Base-by-base conservation (phyloP, 2,329 filamentous ascomycete species). In the Uncinocarpus reesii region DNA sequence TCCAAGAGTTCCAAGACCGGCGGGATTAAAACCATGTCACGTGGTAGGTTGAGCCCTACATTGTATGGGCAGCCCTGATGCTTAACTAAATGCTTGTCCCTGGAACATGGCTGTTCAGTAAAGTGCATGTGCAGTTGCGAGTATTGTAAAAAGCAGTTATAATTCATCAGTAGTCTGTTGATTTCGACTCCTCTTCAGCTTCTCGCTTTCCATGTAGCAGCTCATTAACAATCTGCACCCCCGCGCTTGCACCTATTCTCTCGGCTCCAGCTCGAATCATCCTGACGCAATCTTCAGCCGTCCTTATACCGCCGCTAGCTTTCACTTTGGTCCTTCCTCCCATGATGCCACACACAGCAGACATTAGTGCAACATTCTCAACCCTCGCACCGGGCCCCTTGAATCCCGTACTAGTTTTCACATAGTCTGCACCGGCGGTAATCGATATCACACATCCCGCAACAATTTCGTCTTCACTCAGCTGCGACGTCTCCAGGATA, bases 351-450 rank as follows among this genome's bases (percentile, higher is more conserved):
- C 71, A 71, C 2, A 68, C 69, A 7, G 67, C 66, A 10, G 69
- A 66, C 77, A 80, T 80, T 23, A 77, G 58, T 42, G 67, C 62
- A 20, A 81, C 74, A 55, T 77, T 64, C 44, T 74, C 69, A 13
- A 71, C 63, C 29, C 59, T 72, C 0, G 77, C 77, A 7, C 77
- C 76, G 1, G 66, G 64, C 0, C 77, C 77, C 42, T 72, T 70
- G 60, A 79, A 79, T 1, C 78, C 78, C 1, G 78, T 80, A 24
- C 71, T 74, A 0, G 78, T 80, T 64, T 80, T 80, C 52, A 81
- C 72, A 53, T 71, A 80, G 55, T 80, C 75, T 41, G 75, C 74
- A 3, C 69, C 69, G 1, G 77, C 76, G 28, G 71, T 65, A 13
- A 69, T 71, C 1, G 73, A 71, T 34, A 80, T 65, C 18, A 73